Base-by-base conservation (phyloP, 83 land plant genomes). In the Isoetes engelmannii region DNA sequence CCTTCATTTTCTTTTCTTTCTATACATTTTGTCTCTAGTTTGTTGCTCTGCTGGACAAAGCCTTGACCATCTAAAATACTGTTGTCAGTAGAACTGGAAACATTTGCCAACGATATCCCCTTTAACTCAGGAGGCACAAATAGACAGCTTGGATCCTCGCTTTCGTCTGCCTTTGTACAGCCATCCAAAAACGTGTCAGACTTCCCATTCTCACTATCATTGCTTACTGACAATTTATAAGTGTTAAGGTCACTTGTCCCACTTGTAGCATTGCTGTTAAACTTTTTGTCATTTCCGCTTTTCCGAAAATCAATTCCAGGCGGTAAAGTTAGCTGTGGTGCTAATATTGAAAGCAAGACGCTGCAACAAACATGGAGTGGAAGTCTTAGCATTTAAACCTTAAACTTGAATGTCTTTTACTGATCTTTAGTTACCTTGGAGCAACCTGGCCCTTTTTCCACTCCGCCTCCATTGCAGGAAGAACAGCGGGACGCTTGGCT, bases 391-490 rank as follows among this genome's bases (percentile, higher is more conserved):
- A 51, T 17, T 51, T 28, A 28, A 28, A 28, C 37, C 37, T 28
- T 28, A 28, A 0, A 28, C 37, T 28, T 2, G 37, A 28, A 28
- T 28, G 37, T 2, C 37, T 28, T 28, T 28, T 28, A 28, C 37
- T 28, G 2, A 28, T 28, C 37, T 28, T 28, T 28, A 28, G 37
- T 57, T 47, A 92, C 98, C 98, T 92, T 51, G 98, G 95, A 42
- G 86, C 74, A 71, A 89, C 89, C 57, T 79, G 65, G 51, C 95
- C 92, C 61, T 75, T 81, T 66, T 86, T 87, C 98, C 98, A 92
- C 69, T 92, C 92, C 56, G 75, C 76, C 73, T 92, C 98, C 61
- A 92, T 66, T 15, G 92, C 85, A 71, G 96, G 87, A 76, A 92
- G 85, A 68, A 92, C 83, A 55, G 80, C 69, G 56, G 91, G 80